Conservation (phyloP, 1,284 basidiomycete genomes). For the Neotropicomus parvogracilis region DNA sequence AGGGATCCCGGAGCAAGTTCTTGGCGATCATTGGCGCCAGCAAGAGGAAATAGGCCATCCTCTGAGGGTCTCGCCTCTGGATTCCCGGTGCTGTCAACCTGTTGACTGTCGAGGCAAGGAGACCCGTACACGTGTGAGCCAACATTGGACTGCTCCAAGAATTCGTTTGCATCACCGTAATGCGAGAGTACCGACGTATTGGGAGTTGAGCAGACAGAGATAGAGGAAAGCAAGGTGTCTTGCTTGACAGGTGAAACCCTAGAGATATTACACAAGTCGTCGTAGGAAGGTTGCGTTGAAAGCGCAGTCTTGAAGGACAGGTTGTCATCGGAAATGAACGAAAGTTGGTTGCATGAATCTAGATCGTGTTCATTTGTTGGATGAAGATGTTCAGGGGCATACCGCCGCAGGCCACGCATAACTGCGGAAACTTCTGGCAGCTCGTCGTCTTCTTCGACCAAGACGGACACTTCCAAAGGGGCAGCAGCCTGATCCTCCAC, state of each 20-base stretch:
- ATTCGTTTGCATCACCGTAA: conserved; percentile 16
- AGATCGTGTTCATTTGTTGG: conserved; percentile 8
- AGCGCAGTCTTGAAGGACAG: conserved; percentile 27
- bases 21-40: background rate
- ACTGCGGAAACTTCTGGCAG: conserved; percentile 1
- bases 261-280: conserved; percentile 19
- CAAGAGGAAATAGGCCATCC: background rate
- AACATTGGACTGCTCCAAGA: conserved; percentile 1
- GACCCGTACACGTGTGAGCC: background rate
- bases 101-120: background rate
- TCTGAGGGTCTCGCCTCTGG: background rate
- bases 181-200: conserved; percentile 28
- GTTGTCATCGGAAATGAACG: conserved; percentile 23
- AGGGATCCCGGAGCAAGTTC: background rate
- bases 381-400: conserved; percentile 11
- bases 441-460: conserved; percentile 3
- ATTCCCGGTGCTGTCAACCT: background rate
- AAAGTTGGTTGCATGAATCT: conserved; percentile 16
- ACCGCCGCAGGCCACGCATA: background rate
- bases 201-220: conserved; percentile 22
- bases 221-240: conserved; percentile 13
- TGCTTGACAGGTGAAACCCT: conserved; percentile 18
- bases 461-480: conserved; percentile 5
- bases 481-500: conserved; percentile 1
- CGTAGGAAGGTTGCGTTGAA: conserved; percentile 26